Conservation (phyloP, 352 stramenopile species). For the Pythium dissimile region DNA sequence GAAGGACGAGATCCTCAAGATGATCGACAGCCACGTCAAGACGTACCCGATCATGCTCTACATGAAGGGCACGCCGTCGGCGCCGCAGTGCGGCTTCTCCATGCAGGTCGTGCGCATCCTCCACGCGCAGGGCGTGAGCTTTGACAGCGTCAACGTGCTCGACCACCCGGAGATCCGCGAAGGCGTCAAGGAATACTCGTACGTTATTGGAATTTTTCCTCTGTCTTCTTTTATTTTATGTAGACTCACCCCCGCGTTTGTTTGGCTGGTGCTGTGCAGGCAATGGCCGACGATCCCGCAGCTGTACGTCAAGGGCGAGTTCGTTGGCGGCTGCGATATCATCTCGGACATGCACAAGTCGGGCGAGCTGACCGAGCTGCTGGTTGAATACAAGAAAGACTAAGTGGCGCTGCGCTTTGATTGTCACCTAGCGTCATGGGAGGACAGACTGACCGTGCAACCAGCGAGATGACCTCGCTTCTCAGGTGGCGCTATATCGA, state of each 20-base stretch:
- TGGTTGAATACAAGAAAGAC: conserved; percentile 82
- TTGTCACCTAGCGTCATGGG: too few relatives aligned
- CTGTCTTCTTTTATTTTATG: too few relatives aligned
- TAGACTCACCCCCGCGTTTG: too few relatives aligned
- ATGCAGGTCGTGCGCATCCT: conserved; percentile 96
- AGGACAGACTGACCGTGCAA: too few relatives aligned
- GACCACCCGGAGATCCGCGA: conserved; percentile 98
- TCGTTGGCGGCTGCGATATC: conserved; percentile 99
- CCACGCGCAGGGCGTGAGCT: conserved; percentile 90
- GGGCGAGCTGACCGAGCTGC: conserved; percentile 88
- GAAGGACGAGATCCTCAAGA: conserved; percentile 87
- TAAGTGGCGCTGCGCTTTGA: conserved; percentile 16
- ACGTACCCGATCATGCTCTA: conserved; percentile 97
- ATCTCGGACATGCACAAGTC: conserved; percentile 93
- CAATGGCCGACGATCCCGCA: conserved; percentile 97
- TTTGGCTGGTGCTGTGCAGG: conserved; percentile 32
- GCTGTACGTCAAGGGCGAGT: conserved; percentile 99
- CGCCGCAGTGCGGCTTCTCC: conserved; percentile 97
- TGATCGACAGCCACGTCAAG: conserved; percentile 89
- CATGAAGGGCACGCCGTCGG: conserved; percentile 99
- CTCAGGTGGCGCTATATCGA: too few relatives aligned
- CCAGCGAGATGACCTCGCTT: too few relatives aligned
- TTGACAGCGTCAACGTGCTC: conserved; percentile 98
- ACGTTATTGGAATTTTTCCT: too few relatives aligned
- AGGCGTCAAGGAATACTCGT: conserved; percentile 98